These are phyloP conservation scores for Fragilaria crotonensis DNA, from an alignment of 108 stramenopile genomes.

Conservation along the genomic window DNA sequence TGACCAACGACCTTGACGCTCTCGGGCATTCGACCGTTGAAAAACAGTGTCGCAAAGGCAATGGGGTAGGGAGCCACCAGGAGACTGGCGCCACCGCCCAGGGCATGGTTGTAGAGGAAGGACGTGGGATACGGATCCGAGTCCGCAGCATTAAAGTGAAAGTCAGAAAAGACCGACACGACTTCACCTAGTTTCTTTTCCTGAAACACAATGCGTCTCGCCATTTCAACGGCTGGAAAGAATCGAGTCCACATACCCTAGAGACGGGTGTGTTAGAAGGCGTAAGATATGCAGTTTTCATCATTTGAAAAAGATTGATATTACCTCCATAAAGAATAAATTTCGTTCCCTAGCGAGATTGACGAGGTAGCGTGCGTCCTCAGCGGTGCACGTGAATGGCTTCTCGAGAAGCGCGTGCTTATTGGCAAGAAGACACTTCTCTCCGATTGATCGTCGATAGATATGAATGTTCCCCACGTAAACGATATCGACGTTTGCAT, in stretches of 20 bases:
- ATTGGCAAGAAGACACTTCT: slow-evolving; percentile 34
- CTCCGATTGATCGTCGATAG: slow-evolving; percentile 40
- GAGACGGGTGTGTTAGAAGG: background rate
- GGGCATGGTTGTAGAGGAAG: slow-evolving; percentile 50
- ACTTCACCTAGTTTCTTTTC: slow-evolving; percentile 41
- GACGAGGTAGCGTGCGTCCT: slow-evolving; percentile 57
- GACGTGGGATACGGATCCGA: slow-evolving; percentile 55
- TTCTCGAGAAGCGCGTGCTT: slow-evolving; percentile 82
- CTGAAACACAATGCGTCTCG: slow-evolving; percentile 30
- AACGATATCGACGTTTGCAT: slow-evolving; percentile 57
- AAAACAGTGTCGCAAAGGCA: slow-evolving; percentile 54
- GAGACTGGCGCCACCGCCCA: slow-evolving; percentile 56
- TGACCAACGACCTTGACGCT: slow-evolving; percentile 43
- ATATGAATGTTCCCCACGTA: slow-evolving; percentile 56
- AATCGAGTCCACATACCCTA: slow-evolving; percentile 87
- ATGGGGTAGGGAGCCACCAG: slow-evolving; percentile 55
- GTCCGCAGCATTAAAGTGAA: slow-evolving; percentile 63
- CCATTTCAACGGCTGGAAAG: slow-evolving; percentile 81
- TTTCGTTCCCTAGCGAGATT: slow-evolving; percentile 54
- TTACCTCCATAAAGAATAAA: slow-evolving; percentile 65
- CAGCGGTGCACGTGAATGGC: slow-evolving; percentile 55
- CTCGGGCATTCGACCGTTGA: slow-evolving; percentile 20
- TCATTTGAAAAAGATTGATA: background rate
- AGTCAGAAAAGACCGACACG: slow-evolving; percentile 47
- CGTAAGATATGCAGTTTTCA: background rate